A percentile compares a stretch with the other conserved stretches of the same genome.
phyloP scores from a whole-genome alignment of 1,284 basidiomycete species.

The Marasmius tenuissimus region DNA sequence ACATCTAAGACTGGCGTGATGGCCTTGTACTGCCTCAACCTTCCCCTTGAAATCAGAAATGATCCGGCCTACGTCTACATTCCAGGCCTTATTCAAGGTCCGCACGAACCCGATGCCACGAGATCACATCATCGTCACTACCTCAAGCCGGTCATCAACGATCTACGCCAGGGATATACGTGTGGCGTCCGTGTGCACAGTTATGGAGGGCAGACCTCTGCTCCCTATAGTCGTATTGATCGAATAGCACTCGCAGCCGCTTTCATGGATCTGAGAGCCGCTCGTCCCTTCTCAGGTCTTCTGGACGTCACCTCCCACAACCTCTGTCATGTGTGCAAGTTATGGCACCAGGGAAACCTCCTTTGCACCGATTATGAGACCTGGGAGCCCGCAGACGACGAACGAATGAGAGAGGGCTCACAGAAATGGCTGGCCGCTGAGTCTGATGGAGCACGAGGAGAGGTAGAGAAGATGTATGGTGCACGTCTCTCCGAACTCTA shows the following conservation, averaged over 20 bases:
- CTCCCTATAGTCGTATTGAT: neutral
- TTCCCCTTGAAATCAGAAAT: neutral
- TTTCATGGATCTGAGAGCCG: slow-evolving; percentile 3
- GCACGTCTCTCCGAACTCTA: neutral
- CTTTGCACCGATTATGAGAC: neutral
- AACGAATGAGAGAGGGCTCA: neutral
- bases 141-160: neutral
- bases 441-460: neutral
- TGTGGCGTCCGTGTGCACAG: neutral
- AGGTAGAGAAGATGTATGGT: neutral
- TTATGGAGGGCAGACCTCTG: neutral
- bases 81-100: slow-evolving; percentile 5
- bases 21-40: slow-evolving; percentile 2
- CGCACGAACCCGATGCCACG: neutral
- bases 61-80: slow-evolving; percentile 8
- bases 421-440: neutral
- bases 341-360: neutral
- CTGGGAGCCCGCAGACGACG: neutral
- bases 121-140: slow-evolving; percentile 3
- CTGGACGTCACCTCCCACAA: neutral
- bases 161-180: neutral
- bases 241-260: neutral
- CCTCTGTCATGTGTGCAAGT: slow-evolving; percentile 1
- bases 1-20: slow-evolving; percentile 2
- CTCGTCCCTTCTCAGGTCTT: neutral